A percentile compares a stretch with the other conserved stretches of the same genome.
Evolutionary conservation across 108 stramenopile genomes (phyloP).

Genomic region (Schizochytrium sp.): DNA sequence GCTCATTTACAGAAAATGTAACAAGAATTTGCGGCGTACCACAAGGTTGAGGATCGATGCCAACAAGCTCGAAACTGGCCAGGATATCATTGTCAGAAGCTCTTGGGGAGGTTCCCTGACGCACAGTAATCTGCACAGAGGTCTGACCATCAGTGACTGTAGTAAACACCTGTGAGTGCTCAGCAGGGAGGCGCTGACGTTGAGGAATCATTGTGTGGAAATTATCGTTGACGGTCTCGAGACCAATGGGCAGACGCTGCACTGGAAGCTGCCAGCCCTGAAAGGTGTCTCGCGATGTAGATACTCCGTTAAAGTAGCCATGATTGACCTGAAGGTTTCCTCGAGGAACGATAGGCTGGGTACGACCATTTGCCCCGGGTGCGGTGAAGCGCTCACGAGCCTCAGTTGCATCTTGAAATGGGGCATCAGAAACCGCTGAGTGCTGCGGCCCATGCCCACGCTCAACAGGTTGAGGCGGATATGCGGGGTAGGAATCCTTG

Average conservation of each 20-base stretch:
- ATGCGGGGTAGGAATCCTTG: constrained; percentile 3
- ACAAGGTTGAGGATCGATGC: not conserved
- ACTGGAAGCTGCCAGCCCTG: constrained; percentile 36
- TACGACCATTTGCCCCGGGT: not conserved
- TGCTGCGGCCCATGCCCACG: not conserved
- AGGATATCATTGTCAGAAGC: constrained; percentile 41
- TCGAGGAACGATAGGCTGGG: not conserved
- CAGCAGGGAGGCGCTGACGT: constrained; percentile 19
- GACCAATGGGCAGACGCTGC: constrained; percentile 27
- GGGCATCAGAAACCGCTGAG: not conserved
- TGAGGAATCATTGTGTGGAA: constrained; percentile 26
- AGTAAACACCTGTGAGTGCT: constrained; percentile 42
- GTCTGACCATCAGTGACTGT: constrained; percentile 52
- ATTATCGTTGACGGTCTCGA: constrained; percentile 47
- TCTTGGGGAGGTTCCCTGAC: not conserved
- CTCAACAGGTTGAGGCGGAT: not conserved
- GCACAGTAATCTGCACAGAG: constrained; percentile 20
- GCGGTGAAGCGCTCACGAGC: constrained; percentile 1
- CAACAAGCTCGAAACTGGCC: constrained; percentile 51
- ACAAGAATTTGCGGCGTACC: constrained; percentile 51
- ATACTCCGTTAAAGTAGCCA: not conserved
- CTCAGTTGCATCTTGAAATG: not conserved
- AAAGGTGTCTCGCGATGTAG: constrained; percentile 40
- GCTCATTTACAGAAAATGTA: constrained; percentile 47
- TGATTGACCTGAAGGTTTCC: not conserved